Evolutionary conservation across 306 rosid species (phyloP), one percentile per base, ranked within the genome.

Genomic region (Dalbergia cultrata): DNA sequence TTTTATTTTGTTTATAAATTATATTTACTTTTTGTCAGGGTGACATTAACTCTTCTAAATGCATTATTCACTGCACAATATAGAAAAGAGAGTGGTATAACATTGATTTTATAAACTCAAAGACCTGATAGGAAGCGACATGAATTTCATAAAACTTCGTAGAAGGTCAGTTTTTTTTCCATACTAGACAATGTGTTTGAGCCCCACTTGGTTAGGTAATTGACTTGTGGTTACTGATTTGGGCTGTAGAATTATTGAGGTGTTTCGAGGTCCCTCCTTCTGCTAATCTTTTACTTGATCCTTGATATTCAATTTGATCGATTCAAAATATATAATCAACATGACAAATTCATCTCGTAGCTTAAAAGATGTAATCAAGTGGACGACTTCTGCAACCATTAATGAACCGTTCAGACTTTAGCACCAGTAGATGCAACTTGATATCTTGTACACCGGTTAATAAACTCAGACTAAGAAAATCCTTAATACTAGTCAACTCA

Each of bases 251-350:
- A 3, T 44, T 11, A 47, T 10, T 8, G 8, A n/a, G 8, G 13
- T 56, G 62, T 56, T 9, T 18, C 62, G 10, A 2, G 22, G 13
- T 11, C 31, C 11, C 31, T 0, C 18, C 1, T 56, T 19, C 4
- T 18, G 4, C 12, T 17, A 56, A 56, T 7, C 62, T 60, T 60
- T 22, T 22, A 61, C 59, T 74, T 44, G 70, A 67, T 74, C 70
- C 13, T 63, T 13, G 37, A 11, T 41, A 5, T 44, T 59, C 26
- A 18, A 21, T 44, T 44, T 26, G 80, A 75, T 75, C 9, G 31
- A 62, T 62, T 81, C 37, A 67, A 70, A 63, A 34, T 49, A 50
- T 63, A 11, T 41, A 6, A 31, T n/a, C 39, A 11, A 74, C 1
- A 8, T 74, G 78, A 58, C 45, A 21, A 43, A 21, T 59, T 10